A percentile compares a stretch with the other conserved stretches of the same genome.
These are phyloP conservation scores for Strobilomyces dryophilus DNA, from an alignment of 768 basidiomycete genomes.

Conservation along the genomic window DNA sequence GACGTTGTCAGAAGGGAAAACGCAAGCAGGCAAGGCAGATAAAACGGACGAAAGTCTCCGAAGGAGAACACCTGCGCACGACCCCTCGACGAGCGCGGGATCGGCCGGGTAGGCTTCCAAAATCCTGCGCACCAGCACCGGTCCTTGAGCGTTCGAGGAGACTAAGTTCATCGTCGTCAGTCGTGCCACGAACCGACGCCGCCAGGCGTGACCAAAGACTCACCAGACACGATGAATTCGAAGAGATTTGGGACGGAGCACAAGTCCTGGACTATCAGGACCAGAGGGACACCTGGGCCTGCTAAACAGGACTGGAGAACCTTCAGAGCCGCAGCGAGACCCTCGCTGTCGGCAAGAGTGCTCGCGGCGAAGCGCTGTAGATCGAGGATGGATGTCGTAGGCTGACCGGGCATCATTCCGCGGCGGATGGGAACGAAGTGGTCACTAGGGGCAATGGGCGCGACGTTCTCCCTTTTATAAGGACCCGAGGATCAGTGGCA, in stretches of 20 bases:
- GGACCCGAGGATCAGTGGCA: no score
- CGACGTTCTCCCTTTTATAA: no score
- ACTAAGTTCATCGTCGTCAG: conserved; percentile 2
- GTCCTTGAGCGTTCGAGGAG: conserved; percentile 2
- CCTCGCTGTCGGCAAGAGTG: conserved; percentile 17
- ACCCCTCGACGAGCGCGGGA: conserved; percentile 18
- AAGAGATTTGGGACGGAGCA: conserved; percentile 26
- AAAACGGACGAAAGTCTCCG: conserved; percentile 23
- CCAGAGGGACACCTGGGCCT: conserved; percentile 16
- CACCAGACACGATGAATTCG: conserved; percentile 29
- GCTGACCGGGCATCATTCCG: not conserved
- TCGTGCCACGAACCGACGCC: not conserved
- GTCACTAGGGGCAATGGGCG: no score
- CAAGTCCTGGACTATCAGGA: conserved; percentile 26
- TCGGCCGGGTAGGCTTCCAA: conserved; percentile 31
- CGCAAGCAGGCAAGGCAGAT: conserved; percentile 6
- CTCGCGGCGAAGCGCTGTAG: conserved; percentile 16
- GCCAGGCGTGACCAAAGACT: not conserved
- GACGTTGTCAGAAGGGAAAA: conserved; percentile 8
- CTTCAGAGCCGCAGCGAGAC: conserved; percentile 11
- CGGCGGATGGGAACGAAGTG: not conserved
- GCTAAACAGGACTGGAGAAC: conserved; percentile 25
- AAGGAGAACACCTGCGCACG: conserved; percentile 22
- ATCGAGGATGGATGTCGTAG: conserved; percentile 9
- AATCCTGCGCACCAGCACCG: conserved; percentile 24